Conservation (phyloP, 768 basidiomycete genomes). For the Collybiopsis confluens region DNA sequence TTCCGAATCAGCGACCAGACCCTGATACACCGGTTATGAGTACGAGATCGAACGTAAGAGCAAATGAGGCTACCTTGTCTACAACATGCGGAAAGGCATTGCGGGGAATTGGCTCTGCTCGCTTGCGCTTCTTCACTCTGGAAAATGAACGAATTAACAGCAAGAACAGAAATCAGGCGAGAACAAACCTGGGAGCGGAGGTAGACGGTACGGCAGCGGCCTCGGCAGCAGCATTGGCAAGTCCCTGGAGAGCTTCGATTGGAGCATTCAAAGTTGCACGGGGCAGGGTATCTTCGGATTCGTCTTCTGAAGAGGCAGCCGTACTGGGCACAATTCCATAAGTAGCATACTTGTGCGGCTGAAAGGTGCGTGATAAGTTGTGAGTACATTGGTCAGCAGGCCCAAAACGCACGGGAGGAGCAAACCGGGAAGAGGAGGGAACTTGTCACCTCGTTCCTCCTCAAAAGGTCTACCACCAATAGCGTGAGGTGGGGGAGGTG, state of each 20-base stretch:
- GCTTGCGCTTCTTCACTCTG: constrained; percentile 81
- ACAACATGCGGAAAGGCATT: constrained; percentile 89
- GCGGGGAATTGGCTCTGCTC: constrained; percentile 76
- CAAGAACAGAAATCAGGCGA: constrained; percentile 6
- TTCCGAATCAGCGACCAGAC: constrained; percentile 79
- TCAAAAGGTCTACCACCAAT: background rate
- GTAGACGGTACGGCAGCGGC: constrained; percentile 77
- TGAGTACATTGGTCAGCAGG: constrained; percentile 11
- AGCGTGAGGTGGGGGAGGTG: constrained; percentile 8
- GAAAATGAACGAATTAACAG: constrained; percentile 8
- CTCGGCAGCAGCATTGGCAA: constrained; percentile 94
- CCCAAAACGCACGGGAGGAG: constrained; percentile 70
- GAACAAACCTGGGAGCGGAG: constrained; percentile 51
- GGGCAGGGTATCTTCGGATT: constrained; percentile 86
- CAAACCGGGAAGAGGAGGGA: constrained; percentile 91
- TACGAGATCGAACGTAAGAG: background rate
- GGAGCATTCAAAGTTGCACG: constrained; percentile 84
- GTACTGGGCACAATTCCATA: constrained; percentile 88
- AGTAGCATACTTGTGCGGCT: constrained; percentile 88
- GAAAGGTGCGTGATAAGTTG: constrained; percentile 15
- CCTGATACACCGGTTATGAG: too few species aligned
- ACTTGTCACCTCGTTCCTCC: constrained; percentile 35
- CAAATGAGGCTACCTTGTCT: constrained; percentile 56
- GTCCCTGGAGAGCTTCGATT: constrained; percentile 89
- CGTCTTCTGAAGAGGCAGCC: constrained; percentile 83